Base-by-base conservation (phyloP, 805 yeast genomes). In the Starmerella vaccinii region DNA sequence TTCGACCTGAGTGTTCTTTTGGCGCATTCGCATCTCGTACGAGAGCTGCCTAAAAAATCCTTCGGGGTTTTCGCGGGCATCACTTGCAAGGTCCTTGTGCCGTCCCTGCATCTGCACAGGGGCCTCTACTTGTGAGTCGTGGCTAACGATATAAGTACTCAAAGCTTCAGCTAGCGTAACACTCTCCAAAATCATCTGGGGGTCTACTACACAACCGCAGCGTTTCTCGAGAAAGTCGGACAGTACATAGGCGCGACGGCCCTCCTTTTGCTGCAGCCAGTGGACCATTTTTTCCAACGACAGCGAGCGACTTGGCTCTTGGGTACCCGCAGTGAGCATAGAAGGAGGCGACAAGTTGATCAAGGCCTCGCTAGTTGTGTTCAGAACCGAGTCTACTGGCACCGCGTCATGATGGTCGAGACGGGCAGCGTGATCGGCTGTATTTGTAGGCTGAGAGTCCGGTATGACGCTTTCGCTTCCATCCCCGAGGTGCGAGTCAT, bases 1-100 rank as follows among this genome's bases (percentile, higher is more conserved):
- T n/a, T 46, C 43, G 37, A 43, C 37, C 8, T 43, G 35, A 4
- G 50, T 34, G 32, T 33, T 30, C 16, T 24, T 48, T 8, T 24
- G 26, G 5, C 27, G 24, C 8, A 9, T n/a, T 16, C 22, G 40
- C 27, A 32, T 47, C n/a, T 29, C 44, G 5, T 18, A 22, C 46
- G 37, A 19, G 21, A 47, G 16, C 13, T 22, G 29, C 15, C 12
- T 24, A 6, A 47, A 35, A n/a, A 47, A 47, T 10, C n/a, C n/a
- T 18, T 47, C 50, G 5, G 16, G 7, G 1, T 33, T 27, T 34
- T 19, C 16, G 4, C 23, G 6, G 22, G 6, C n/a, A 10, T 41
- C 34, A 12, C 13, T 9, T 16, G 45, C 48, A 7, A 45, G 23
- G 2, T 22, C 32, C n/a, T 34, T 34, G 26, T 45, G 48, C 29